A percentile compares a stretch with the other conserved stretches of the same genome.
Conservation (phyloP, 129 eudicot genomes). For the Centrapalus pauciflorus region DNA sequence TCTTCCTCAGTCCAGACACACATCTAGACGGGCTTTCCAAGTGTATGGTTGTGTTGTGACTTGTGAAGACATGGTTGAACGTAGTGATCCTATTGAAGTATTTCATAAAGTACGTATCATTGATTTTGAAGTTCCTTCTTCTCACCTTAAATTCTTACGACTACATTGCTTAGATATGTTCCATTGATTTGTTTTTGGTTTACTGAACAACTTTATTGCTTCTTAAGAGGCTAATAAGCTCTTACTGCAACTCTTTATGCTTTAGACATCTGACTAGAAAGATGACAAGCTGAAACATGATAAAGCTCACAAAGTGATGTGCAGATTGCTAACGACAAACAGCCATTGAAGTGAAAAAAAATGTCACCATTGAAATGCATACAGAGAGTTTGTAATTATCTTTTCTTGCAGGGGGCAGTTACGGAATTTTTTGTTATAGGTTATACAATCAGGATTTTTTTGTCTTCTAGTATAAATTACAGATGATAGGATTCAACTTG, state of each 20-base stretch:
- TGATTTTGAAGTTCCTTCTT: background rate
- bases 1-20: constrained; percentile 27
- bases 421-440: background rate
- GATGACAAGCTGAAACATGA: background rate
- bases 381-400: background rate
- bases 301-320: background rate
- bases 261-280: background rate
- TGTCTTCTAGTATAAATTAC: background rate
- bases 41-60: constrained; percentile 93
- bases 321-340: background rate
- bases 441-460: background rate
- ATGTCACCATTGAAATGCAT: background rate
- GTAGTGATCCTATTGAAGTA: constrained; percentile 37
- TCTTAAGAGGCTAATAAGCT: background rate
- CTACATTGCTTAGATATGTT: background rate
- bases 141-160: background rate
- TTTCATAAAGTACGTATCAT: constrained; percentile 63
- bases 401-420: background rate
- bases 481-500: background rate
- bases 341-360: background rate
- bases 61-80: constrained; percentile 77
- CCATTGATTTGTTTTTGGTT: background rate
- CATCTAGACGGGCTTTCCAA: constrained; percentile 67
- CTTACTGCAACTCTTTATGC: background rate
- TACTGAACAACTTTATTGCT: background rate